phyloP scores from a whole-genome alignment of 768 basidiomycete species.

The Cubamyces lactineus region DNA sequence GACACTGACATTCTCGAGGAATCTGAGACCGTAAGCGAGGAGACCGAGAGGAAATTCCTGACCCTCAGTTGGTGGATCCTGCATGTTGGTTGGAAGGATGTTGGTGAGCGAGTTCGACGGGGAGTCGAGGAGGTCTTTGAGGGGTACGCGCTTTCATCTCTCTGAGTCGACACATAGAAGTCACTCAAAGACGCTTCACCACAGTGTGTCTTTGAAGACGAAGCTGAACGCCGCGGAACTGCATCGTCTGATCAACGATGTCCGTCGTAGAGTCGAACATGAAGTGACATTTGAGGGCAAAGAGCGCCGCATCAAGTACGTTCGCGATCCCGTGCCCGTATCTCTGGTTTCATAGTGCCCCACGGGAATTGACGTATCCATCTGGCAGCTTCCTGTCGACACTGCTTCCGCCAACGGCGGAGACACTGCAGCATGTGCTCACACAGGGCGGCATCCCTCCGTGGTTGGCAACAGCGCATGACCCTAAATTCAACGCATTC shows the following conservation, averaged over 20 bases:
- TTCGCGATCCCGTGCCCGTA: slow-evolving; percentile 7
- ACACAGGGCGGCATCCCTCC: slow-evolving; percentile 59
- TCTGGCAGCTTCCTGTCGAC: slow-evolving; percentile 65
- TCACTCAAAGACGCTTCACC: not conserved
- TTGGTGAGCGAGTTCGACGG: slow-evolving; percentile 70
- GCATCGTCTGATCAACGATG: slow-evolving; percentile 67
- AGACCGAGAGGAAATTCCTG: slow-evolving; percentile 78
- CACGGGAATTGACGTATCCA: too few species aligned
- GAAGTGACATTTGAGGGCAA: slow-evolving; percentile 64
- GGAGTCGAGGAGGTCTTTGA: slow-evolving; percentile 86
- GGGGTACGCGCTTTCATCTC: slow-evolving; percentile 52
- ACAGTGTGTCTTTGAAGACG: slow-evolving; percentile 83
- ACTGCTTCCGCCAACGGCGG: slow-evolving; percentile 74
- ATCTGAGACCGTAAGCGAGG: slow-evolving; percentile 51
- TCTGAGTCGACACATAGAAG: not conserved
- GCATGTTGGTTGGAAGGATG: slow-evolving; percentile 89
- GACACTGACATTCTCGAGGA: slow-evolving; percentile 36
- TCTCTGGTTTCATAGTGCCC: not conserved
- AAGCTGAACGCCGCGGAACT: slow-evolving; percentile 74
- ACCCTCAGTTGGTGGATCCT: slow-evolving; percentile 93
- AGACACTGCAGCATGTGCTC: slow-evolving; percentile 69
- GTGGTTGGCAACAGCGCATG: slow-evolving; percentile 39
- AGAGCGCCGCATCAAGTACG: slow-evolving; percentile 60
- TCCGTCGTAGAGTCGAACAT: slow-evolving; percentile 76
- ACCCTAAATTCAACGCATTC: slow-evolving; percentile 60